Conservation (phyloP, 129 eudicot species). For the Artemisia tridentata region DNA sequence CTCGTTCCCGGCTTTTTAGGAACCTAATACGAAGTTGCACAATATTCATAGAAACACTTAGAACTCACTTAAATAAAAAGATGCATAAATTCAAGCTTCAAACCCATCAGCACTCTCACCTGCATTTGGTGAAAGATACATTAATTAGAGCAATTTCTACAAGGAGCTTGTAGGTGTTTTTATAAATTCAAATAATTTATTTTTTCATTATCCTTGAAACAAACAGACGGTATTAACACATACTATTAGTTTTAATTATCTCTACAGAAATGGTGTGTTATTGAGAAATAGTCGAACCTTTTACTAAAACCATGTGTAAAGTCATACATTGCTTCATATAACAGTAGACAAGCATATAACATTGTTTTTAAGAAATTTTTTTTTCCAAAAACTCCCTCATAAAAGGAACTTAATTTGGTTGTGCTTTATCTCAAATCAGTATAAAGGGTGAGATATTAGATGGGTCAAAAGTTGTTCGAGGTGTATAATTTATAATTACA, state of each 20-base stretch:
- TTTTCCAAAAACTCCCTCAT: too few species aligned
- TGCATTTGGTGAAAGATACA: constrained; percentile 8
- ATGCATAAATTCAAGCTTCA: constrained; percentile 8
- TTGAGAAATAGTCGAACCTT: not conserved
- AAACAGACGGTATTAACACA: too few species aligned
- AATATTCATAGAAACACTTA: not conserved
- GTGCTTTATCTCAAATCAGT: too few species aligned
- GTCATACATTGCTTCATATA: not conserved
- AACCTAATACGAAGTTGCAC: not conserved
- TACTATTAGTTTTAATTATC: not conserved
- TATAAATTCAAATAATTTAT: not conserved
- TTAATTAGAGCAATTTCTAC: not conserved
- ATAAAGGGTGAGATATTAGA: too few species aligned
- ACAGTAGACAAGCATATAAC: not conserved
- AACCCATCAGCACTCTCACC: constrained; percentile 28
- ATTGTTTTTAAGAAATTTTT: not conserved
- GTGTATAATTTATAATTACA: too few species aligned
- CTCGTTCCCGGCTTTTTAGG: not conserved
- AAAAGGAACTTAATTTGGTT: too few species aligned
- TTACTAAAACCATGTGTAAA: not conserved
- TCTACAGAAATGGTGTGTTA: not conserved
- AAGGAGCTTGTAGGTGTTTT: not conserved
- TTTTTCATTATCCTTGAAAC: too few species aligned
- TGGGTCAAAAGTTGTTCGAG: too few species aligned
- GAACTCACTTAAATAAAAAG: not conserved